Evolutionary conservation across 805 yeast species (phyloP), one percentile per base, ranked within the genome.

Genomic region (Candida sonorensis): DNA sequence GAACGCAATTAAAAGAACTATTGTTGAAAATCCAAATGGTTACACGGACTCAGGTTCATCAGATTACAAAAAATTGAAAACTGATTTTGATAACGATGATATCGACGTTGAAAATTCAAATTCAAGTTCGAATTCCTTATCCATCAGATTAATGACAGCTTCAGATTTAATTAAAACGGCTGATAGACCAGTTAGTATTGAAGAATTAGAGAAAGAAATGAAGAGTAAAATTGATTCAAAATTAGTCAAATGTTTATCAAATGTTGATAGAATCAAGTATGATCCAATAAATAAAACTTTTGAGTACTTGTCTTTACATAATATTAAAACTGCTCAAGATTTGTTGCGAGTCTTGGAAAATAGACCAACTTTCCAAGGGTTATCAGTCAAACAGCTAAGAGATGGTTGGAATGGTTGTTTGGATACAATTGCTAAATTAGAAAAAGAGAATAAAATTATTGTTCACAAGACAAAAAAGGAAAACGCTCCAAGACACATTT

Each of bases 341-440:
- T 64, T 92, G 40, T 54, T 92, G 36, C 68, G 75, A 36, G 81
- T 78, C 45, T 67, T 92, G 40, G 70, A 87, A 46, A 66, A 76
- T 16, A 96, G 87, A 59, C 77, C 82, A 2, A 84, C 95, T 2
- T 88, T 85, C 56, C 83, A 79, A 52, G 97, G 98, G 2, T 70
- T 81, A 2, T 65, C 87, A 0, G 95, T 90, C 18, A 84, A 81
- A 46, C 70, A 67, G 33, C 57, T 77, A 30, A 77, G 77, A 48
- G 96, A 86, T 50, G 98, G 98, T 16, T 92, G 99, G 99, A 73
- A 83, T 32, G 90, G 87, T 11, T 90, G 96, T 55, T 57, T 81
- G 23, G 77, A 75, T 5, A 81, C 92, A 0, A 77, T 92, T 17
- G 77, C 78, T 30, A 79, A 81, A 45, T 63, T 92, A 19, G 98